A percentile compares a stretch with the other conserved stretches of the same genome.
Evolutionary conservation across 2,329 filamentous ascomycete species (phyloP).

Genomic region (Talaromyces amestolkiae): DNA sequence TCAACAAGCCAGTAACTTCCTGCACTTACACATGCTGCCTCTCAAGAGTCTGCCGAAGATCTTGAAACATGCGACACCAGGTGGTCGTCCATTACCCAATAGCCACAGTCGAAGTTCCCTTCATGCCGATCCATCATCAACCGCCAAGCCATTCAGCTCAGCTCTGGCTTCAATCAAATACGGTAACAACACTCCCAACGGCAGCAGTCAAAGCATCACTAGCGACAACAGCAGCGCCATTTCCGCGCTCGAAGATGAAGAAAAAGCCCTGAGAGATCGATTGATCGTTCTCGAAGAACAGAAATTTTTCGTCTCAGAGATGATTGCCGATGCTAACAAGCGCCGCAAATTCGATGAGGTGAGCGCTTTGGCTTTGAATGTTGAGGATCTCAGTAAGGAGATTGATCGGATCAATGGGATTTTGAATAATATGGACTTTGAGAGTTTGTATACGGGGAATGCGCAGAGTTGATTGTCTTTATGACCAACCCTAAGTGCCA

Average conservation of each 20-base stretch:
- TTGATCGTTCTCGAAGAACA: slow-evolving; percentile 88
- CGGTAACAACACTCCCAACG: slow-evolving; percentile 50
- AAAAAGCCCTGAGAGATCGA: slow-evolving; percentile 75
- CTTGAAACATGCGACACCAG: slow-evolving; percentile 59
- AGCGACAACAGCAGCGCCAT: slow-evolving; percentile 57
- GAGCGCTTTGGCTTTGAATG: slow-evolving; percentile 70
- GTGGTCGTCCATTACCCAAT: slow-evolving; percentile 38
- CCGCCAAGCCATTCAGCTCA: slow-evolving; percentile 32
- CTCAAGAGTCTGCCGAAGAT: slow-evolving; percentile 71
- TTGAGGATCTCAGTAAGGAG: slow-evolving; percentile 77
- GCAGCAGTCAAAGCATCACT: slow-evolving; percentile 52
- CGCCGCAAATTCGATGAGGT: slow-evolving; percentile 84
- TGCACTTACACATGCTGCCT: slow-evolving; percentile 88
- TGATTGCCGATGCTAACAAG: slow-evolving; percentile 74
- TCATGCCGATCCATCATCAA: slow-evolving; percentile 23
- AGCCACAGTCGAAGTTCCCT: slow-evolving; percentile 25
- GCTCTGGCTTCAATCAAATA: slow-evolving; percentile 61
- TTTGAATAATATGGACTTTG: slow-evolving; percentile 65
- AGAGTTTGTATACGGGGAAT: slow-evolving; percentile 46
- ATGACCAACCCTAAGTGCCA: neutral
- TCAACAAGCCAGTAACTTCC: slow-evolving; percentile 74
- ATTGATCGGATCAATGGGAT: slow-evolving; percentile 67
- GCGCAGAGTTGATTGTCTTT: slow-evolving; percentile 1
- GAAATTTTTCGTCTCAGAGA: slow-evolving; percentile 80
- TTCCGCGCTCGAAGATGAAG: slow-evolving; percentile 73